These are phyloP conservation scores for Saturnispora dispora DNA, from an alignment of 805 yeast species.

Conservation along the genomic window DNA sequence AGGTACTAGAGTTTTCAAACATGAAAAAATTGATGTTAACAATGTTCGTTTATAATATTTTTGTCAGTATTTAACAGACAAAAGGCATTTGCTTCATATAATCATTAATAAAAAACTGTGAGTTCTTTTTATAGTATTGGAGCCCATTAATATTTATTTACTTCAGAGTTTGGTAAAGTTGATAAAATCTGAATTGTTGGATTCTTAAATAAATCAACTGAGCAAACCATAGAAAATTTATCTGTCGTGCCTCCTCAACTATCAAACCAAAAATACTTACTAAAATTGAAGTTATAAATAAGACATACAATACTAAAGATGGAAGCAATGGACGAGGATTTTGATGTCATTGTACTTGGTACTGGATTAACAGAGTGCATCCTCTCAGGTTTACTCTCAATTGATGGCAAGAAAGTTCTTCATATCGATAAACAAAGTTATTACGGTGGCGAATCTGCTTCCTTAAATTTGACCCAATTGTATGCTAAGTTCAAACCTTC, in stretches of 20 bases:
- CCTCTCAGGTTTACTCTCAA: constrained; percentile 84
- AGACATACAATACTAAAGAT: not conserved
- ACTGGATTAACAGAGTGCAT: constrained; percentile 93
- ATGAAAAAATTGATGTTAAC: constrained; percentile 46
- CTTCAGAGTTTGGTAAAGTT: no score
- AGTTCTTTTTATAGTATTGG: not conserved
- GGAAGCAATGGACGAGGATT: constrained; percentile 75
- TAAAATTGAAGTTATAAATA: not conserved
- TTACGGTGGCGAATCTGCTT: constrained; percentile 91
- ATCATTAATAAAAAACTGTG: not conserved
- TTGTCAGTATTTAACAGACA: not conserved
- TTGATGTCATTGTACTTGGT: constrained; percentile 96
- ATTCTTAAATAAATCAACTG: not conserved
- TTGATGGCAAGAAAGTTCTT: constrained; percentile 95
- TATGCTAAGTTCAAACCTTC: constrained; percentile 83
- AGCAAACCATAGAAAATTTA: not conserved
- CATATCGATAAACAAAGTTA: constrained; percentile 96
- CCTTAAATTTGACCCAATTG: constrained; percentile 61
- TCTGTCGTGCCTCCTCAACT: not conserved
- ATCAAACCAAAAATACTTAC: not conserved
- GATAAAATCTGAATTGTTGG: no score
- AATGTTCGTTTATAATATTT: constrained; percentile 15
- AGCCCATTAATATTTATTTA: no score
- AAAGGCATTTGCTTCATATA: not conserved
- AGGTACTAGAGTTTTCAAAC: constrained; percentile 70